These are phyloP conservation scores for Saccharomycopsis selenospora DNA, from an alignment of 805 yeast genomes.

Conservation along the genomic window DNA sequence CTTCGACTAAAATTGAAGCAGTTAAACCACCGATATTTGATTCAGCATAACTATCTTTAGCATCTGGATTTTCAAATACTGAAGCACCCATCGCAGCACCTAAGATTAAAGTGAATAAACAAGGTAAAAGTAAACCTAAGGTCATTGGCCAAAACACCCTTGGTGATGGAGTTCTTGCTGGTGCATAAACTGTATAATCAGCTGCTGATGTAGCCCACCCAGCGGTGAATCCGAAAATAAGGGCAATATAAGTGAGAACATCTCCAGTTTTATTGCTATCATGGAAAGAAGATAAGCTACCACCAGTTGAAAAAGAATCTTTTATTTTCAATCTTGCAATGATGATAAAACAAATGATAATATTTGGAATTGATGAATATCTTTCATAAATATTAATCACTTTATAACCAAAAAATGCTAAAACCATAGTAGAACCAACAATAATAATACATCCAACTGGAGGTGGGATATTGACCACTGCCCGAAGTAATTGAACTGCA, in stretches of 20 bases:
- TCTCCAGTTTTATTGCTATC: constrained; percentile 43
- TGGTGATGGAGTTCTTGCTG: constrained; percentile 48
- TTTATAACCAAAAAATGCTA: constrained; percentile 79
- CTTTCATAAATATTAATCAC: constrained; percentile 77
- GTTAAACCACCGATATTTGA: constrained; percentile 76
- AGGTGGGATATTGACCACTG: constrained; percentile 55
- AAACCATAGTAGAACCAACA: constrained; percentile 56
- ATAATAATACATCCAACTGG: constrained; percentile 86
- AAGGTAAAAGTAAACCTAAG: constrained; percentile 59
- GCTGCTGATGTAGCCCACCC: constrained; percentile 94
- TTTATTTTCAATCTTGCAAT: constrained; percentile 69
- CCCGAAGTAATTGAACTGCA: constrained; percentile 79
- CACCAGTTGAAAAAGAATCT: constrained; percentile 52
- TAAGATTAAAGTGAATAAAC: constrained; percentile 63
- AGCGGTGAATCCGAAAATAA: constrained; percentile 81
- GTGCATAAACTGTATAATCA: constrained; percentile 87
- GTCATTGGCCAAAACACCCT: constrained; percentile 59
- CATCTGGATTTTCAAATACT: constrained; percentile 36
- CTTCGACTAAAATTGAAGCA: constrained; percentile 66
- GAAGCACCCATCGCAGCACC: constrained; percentile 87
- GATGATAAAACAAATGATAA: constrained; percentile 64
- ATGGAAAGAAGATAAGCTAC: constrained; percentile 47
- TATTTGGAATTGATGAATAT: constrained; percentile 83
- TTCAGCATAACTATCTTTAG: constrained; percentile 42
- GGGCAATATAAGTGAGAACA: constrained; percentile 78